Base-by-base conservation (phyloP, 768 basidiomycete species). In the Trametes coccinea region DNA sequence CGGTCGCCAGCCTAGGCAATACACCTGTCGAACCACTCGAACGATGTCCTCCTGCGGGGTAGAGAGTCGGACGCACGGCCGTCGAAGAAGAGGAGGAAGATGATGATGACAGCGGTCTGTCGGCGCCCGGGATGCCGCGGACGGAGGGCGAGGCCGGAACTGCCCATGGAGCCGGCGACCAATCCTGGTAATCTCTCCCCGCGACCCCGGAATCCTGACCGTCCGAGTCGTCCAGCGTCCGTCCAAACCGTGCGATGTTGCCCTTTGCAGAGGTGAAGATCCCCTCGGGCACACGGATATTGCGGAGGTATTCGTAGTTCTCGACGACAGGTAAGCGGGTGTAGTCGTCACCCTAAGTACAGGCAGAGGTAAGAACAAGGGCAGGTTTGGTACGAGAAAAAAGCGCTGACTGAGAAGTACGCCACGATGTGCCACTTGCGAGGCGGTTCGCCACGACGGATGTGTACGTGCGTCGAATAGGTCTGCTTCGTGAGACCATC, bases 401-500 rank as follows among this genome's bases (percentile, higher is more conserved):
- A 45, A 46, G 41, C 61, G 46, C 50, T 49, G 70, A 90, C 89
- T 73, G 84, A 84, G 73, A 92, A 91, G 77, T 92, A 92, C 48
- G 89, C 89, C 59, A 90, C 89, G 52, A 92, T 82, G 75, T 92
- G 90, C 90, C 90, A 92, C 80, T 90, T 90, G 45, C 84, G 81
- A 31, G 81, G 80, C 54, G 81, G 80, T 56, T 75, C 76, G 41
- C 80, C 76, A 51, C 83, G 85, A 41, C 85, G 86, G 60, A 86
- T 77, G 69, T 86, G 80, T 47, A 90, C 88, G 41, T 85, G 83
- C 31, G 89, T 90, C 7, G 89, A 91, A 69, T 91, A 92, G 0
- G 90, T 92, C 71, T 92, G 90, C 75, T 92, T 92, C 45, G 90
- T 92, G 53, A 92, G 79, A n/a, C 90, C 90, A 63, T 89, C 84